phyloP scores from a whole-genome alignment of 2,329 filamentous ascomycete genomes.

The Cytospora chrysosperma region DNA sequence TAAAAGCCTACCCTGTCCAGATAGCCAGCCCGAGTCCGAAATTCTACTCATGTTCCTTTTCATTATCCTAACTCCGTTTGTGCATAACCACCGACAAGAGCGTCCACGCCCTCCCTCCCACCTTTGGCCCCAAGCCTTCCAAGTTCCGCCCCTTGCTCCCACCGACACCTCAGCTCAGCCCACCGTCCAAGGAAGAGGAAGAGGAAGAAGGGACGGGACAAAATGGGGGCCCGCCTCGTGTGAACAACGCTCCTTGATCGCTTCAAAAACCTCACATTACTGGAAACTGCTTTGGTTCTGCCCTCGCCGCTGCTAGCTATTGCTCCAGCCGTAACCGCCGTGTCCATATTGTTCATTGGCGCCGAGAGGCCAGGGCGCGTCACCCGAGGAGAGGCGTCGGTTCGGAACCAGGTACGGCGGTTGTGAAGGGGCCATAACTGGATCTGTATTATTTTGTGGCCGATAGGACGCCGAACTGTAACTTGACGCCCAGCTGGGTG shows the following conservation, averaged over 20 bases:
- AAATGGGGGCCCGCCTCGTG: neutral
- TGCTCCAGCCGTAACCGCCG: neutral
- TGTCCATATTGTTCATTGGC: neutral
- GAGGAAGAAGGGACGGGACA: neutral
- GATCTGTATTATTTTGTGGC: neutral
- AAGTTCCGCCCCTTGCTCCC: neutral
- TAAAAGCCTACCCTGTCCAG: neutral
- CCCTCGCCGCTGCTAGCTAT: neutral
- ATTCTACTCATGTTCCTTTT: neutral
- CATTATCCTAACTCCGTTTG: constrained; percentile 21
- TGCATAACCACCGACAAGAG: constrained; percentile 8
- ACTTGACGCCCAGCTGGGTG: neutral
- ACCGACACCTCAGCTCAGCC: neutral
- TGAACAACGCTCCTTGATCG: neutral
- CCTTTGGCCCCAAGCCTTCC: neutral
- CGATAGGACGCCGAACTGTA: neutral
- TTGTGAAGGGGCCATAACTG: neutral
- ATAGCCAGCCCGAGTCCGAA: neutral
- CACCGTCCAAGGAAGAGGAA: too few relatives aligned
- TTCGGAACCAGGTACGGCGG: neutral
- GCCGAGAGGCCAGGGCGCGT: neutral
- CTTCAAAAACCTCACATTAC: neutral
- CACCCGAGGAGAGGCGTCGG: neutral
- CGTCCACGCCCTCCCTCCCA: too few relatives aligned
- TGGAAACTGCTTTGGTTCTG: neutral